Evolutionary conservation across 495 filamentous ascomycete genomes (phyloP).

Genomic region (Xylaria telfairii): DNA sequence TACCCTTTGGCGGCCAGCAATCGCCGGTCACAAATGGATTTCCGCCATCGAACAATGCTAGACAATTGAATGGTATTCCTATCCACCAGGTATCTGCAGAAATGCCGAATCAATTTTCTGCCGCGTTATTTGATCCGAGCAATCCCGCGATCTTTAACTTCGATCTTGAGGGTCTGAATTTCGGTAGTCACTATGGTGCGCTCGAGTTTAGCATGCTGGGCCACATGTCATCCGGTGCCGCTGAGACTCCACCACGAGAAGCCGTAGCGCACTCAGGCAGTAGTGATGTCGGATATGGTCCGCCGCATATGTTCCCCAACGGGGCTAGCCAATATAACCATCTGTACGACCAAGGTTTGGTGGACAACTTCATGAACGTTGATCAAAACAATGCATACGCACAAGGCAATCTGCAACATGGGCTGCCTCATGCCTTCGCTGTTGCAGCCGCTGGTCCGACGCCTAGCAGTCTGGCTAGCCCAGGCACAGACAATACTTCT

Average conservation of each 20-base stretch:
- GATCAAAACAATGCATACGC: constrained; percentile 48
- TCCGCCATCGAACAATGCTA: constrained; percentile 53
- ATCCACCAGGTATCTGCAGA: constrained; percentile 48
- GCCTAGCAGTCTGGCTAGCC: constrained; percentile 52
- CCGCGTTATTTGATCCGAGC: constrained; percentile 79
- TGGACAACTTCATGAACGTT: constrained; percentile 49
- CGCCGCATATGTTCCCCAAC: constrained; percentile 51
- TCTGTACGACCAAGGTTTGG: constrained; percentile 48
- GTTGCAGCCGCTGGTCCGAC: constrained; percentile 54
- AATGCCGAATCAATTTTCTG: constrained; percentile 53
- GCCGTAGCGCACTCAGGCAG: constrained; percentile 38
- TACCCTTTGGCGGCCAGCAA: constrained; percentile 65
- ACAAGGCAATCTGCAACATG: constrained; percentile 57
- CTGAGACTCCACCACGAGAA: constrained; percentile 77
- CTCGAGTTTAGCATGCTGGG: constrained; percentile 93
- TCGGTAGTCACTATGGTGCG: constrained; percentile 92
- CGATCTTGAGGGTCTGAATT: constrained; percentile 90
- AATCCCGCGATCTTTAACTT: constrained; percentile 93
- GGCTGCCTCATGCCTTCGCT: constrained; percentile 57
- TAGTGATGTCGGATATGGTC: constrained; percentile 49
- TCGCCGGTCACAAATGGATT: constrained; percentile 75
- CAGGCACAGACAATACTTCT: constrained; percentile 56
- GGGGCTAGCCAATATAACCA: constrained; percentile 49
- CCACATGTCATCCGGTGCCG: constrained; percentile 88
- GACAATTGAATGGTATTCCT: constrained; percentile 40